Evolutionary conservation across 495 filamentous ascomycete species (phyloP).

Genomic region (Aspergillus sparsus): DNA sequence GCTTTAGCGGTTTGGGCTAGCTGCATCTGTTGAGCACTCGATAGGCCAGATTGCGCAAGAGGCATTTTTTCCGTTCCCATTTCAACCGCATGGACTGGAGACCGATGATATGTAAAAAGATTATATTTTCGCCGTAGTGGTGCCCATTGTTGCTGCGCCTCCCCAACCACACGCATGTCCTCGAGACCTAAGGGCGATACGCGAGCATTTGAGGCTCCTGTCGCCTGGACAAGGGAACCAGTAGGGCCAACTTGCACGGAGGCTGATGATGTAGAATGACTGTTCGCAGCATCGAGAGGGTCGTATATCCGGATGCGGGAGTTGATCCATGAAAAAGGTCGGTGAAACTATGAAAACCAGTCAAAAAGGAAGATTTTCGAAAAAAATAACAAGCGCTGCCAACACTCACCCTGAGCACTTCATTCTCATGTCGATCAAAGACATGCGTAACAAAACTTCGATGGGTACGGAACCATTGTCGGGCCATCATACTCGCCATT

Average conservation of each 20-base stretch:
- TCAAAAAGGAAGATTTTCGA: not conserved
- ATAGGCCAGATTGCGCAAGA: constrained; percentile 49
- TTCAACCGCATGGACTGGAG: constrained; percentile 38
- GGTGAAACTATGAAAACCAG: constrained; percentile 53
- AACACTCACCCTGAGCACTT: constrained; percentile 58
- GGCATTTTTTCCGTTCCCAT: constrained; percentile 39
- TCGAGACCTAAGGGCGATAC: constrained; percentile 53
- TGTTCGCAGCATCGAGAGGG: constrained; percentile 43
- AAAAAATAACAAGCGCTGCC: not conserved
- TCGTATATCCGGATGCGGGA: constrained; percentile 66
- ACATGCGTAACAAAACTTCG: constrained; percentile 70
- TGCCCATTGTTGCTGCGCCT: constrained; percentile 70
- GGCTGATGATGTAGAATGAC: constrained; percentile 40
- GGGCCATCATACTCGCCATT: constrained; percentile 55
- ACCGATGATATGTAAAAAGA: constrained; percentile 56
- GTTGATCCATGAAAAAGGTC: constrained; percentile 69
- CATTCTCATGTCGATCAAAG: constrained; percentile 64
- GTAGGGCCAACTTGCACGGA: constrained; percentile 45
- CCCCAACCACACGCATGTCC: constrained; percentile 66
- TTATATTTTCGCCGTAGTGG: constrained; percentile 68
- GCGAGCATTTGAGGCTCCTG: constrained; percentile 44
- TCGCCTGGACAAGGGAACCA: constrained; percentile 40
- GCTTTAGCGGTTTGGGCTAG: constrained; percentile 32
- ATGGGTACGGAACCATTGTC: constrained; percentile 67
- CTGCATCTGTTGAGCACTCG: constrained; percentile 51